A percentile compares a stretch with the other conserved stretches of the same genome.
Evolutionary conservation across 768 basidiomycete genomes (phyloP).

Genomic region (Amanita rubescens): DNA sequence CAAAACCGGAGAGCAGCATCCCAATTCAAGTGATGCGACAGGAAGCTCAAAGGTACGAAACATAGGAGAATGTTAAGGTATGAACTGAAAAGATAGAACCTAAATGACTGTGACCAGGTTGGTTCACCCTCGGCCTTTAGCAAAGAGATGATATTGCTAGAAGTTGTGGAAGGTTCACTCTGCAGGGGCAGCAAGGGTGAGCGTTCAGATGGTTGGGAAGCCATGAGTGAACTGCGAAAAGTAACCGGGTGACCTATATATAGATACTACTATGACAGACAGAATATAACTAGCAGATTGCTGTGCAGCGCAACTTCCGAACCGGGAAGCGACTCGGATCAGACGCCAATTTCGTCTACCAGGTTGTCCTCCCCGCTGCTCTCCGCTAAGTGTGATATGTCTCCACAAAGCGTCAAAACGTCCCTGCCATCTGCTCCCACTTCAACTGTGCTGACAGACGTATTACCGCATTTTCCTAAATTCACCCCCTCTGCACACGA

Average conservation of each 20-base stretch:
- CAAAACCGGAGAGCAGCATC: conserved; percentile 68
- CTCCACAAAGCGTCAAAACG: conserved; percentile 44
- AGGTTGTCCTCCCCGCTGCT: conserved; percentile 38
- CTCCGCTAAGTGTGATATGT: conserved; percentile 42
- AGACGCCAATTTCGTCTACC: conserved; percentile 41
- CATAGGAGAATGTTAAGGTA: conserved; percentile 75
- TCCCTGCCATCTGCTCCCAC: conserved; percentile 32
- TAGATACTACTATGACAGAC: too few relatives aligned
- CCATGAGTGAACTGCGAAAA: conserved; percentile 18
- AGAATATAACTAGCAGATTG: not conserved
- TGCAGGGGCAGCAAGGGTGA: conserved; percentile 44
- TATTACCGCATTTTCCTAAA: conserved; percentile 37
- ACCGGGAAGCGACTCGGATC: not conserved
- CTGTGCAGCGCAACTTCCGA: not conserved
- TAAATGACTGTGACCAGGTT: conserved; percentile 47
- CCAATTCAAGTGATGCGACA: conserved; percentile 62
- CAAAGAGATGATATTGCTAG: conserved; percentile 26
- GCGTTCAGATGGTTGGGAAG: conserved; percentile 30
- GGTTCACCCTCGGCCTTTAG: conserved; percentile 61
- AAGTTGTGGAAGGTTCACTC: conserved; percentile 17
- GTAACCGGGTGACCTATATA: too few relatives aligned
- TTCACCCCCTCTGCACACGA: conserved; percentile 28
- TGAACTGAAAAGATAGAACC: conserved; percentile 52
- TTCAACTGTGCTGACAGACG: conserved; percentile 55
- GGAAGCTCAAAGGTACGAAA: conserved; percentile 67